Percentiles rank a stretch among this genome's conserved stretches.
These are phyloP conservation scores for Synura sp. DNA, from an alignment of 352 stramenopile genomes.

Conservation along the genomic window DNA sequence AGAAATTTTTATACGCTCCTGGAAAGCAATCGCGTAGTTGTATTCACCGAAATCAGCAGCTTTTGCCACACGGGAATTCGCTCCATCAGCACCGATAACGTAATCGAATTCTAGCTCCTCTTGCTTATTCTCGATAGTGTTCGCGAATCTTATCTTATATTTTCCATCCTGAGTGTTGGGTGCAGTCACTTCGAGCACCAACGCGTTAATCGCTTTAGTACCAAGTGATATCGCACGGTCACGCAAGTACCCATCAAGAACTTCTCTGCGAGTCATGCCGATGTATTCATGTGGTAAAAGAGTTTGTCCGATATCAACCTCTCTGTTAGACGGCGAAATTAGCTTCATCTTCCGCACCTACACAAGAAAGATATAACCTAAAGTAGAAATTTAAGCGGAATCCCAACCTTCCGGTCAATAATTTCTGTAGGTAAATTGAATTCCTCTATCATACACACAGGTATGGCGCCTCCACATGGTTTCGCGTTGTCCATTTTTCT, in stretches of 20 bases:
- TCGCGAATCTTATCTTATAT: conserved; percentile 51
- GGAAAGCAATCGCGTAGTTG: conserved; percentile 81
- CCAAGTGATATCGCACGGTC: conserved; percentile 57
- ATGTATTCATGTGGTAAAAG: conserved; percentile 77
- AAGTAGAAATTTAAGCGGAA: conserved; percentile 7
- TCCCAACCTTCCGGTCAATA: conserved; percentile 72
- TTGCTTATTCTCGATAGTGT: conserved; percentile 35
- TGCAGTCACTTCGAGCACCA: conserved; percentile 67
- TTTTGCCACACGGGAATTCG: conserved; percentile 76
- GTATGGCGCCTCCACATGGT: conserved; percentile 74
- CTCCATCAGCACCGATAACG: conserved; percentile 73
- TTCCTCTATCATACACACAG: conserved; percentile 78
- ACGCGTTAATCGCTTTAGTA: conserved; percentile 64
- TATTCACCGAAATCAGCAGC: conserved; percentile 76
- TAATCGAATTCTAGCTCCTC: conserved; percentile 62
- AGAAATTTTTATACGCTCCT: conserved; percentile 77
- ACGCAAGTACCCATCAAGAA: conserved; percentile 69
- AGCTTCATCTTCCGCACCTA: conserved; percentile 76
- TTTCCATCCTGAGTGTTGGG: conserved; percentile 46
- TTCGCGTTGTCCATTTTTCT: conserved; percentile 76
- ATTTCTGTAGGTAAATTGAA: conserved; percentile 71
- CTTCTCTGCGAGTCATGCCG: conserved; percentile 74
- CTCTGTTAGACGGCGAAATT: conserved; percentile 69
- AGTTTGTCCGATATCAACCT: conserved; percentile 75
- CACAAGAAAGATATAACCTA: not conserved